phyloP scores from a whole-genome alignment of 495 filamentous ascomycete genomes.

The Aspergillus hancockii region DNA sequence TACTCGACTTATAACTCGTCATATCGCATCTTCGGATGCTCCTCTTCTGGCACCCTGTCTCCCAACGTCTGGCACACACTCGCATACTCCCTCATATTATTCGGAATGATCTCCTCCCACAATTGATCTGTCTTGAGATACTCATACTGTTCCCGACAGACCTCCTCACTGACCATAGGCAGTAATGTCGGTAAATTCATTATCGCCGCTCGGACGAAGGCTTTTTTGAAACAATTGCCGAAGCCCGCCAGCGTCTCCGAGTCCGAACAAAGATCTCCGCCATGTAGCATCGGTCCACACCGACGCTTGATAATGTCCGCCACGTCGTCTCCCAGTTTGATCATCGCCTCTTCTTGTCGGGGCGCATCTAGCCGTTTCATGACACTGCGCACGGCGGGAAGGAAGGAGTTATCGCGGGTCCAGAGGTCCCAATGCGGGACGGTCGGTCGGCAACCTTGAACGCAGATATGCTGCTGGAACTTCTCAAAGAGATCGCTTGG shows the following conservation, averaged over 20 bases:
- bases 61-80: slow-evolving; percentile 35
- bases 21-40: neutral
- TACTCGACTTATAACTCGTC: neutral
- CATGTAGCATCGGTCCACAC: slow-evolving; percentile 35
- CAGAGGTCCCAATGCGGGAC: slow-evolving; percentile 49
- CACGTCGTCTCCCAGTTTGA: slow-evolving; percentile 44
- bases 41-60: slow-evolving; percentile 6
- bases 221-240: slow-evolving; percentile 46
- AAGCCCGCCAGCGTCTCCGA: slow-evolving; percentile 38
- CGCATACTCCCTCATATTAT: slow-evolving; percentile 47
- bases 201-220: slow-evolving; percentile 38
- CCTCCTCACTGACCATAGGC: slow-evolving; percentile 42
- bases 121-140: slow-evolving; percentile 38
- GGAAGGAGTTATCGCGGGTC: slow-evolving; percentile 46
- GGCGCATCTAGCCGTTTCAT: slow-evolving; percentile 37
- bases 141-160: slow-evolving; percentile 37
- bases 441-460: slow-evolving; percentile 41
- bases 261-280: slow-evolving; percentile 42
- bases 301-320: slow-evolving; percentile 41
- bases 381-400: slow-evolving; percentile 43
- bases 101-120: slow-evolving; percentile 44
- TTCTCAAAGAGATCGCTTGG: slow-evolving; percentile 37
- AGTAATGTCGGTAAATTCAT: slow-evolving; percentile 35
- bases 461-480: slow-evolving; percentile 46
- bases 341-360: slow-evolving; percentile 34